These are phyloP conservation scores for Hypoxylon sp. DNA, from an alignment of 2,329 filamentous ascomycete species.

Conservation along the genomic window DNA sequence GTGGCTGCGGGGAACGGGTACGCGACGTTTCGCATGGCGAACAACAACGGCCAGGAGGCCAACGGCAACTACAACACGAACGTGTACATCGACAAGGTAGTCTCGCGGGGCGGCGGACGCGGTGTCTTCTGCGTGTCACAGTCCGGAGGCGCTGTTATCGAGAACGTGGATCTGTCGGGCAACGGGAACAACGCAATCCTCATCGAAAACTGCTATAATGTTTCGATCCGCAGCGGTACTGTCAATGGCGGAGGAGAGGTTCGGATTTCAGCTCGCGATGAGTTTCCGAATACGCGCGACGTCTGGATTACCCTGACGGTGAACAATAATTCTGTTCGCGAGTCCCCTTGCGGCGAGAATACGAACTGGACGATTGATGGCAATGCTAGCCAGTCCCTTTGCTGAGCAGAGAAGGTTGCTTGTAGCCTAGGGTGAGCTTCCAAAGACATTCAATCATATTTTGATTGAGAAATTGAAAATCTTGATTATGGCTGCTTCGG, in stretches of 20 bases:
- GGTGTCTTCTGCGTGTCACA: slow-evolving; percentile 69
- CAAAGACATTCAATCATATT: neutral
- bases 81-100: slow-evolving; percentile 63
- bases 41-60: slow-evolving; percentile 63
- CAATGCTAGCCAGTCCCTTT: slow-evolving; percentile 57
- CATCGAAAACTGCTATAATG: slow-evolving; percentile 70
- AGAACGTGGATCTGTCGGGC: slow-evolving; percentile 60
- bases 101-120: slow-evolving; percentile 67
- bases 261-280: slow-evolving; percentile 62
- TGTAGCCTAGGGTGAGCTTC: neutral
- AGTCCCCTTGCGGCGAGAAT: slow-evolving; percentile 66
- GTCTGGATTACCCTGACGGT: slow-evolving; percentile 63
- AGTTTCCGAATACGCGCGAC: slow-evolving; percentile 66
- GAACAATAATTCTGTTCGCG: slow-evolving; percentile 62
- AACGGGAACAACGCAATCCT: slow-evolving; percentile 69
- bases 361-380: slow-evolving; percentile 63
- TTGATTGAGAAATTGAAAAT: neutral
- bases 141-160: slow-evolving; percentile 65
- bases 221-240: slow-evolving; percentile 62
- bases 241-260: slow-evolving; percentile 68
- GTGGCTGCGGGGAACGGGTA: slow-evolving; percentile 65
- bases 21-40: slow-evolving; percentile 68
- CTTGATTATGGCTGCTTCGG: no score
- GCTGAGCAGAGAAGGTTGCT: slow-evolving; percentile 45
- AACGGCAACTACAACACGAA: slow-evolving; percentile 65